Base-by-base conservation (phyloP, 1,284 basidiomycete species). In the Ceratobasidium sp. region DNA sequence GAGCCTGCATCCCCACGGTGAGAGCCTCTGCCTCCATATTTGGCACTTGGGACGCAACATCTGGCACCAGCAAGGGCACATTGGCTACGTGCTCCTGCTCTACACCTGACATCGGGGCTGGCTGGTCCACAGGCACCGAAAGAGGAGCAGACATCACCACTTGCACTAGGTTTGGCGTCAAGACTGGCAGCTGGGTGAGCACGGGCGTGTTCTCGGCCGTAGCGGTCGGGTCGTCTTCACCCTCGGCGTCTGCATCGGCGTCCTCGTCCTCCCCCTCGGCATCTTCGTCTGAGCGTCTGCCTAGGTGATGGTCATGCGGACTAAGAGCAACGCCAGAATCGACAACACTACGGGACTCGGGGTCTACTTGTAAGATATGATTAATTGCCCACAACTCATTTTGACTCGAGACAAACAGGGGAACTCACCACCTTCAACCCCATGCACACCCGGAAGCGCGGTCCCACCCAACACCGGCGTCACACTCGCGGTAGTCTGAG, bases 151-250 rank as follows among this genome's bases (percentile, higher is more conserved):
- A 37, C 29, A 37, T 39, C 7, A 59, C 56, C 2, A 19, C 56
- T 39, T 37, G 37, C 14, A 19, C 53, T 9, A 59, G n/a, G 37
- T 13, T 39, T 34, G 56, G 56, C 14, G 48, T 39, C 16, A 68
- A 34, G 13, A 56, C n/a, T 11, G 65, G 65, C 27, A 68, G 37
- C 22, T 68, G 65, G 7, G 49, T 31, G 11, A 68, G 37, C 22
- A 68, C 65, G 16, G 65, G 65, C 9, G 65, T 68, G 51, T 56
- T 68, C 51, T 68, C 65, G 8, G 65, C 65, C 48, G 65, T 68
- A 14, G 65, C 65, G 16, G 65, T 68, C 8, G 65, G 65, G 22
- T 68, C 65, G 37, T 68, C 65, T 56, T 68, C 65, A 6, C 65
- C 65, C 22, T 68, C 65, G 9, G 65, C 65, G 27, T 68, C 65